Conservation (phyloP, 2,329 filamentous ascomycete genomes). For the Xylaria sp. region DNA sequence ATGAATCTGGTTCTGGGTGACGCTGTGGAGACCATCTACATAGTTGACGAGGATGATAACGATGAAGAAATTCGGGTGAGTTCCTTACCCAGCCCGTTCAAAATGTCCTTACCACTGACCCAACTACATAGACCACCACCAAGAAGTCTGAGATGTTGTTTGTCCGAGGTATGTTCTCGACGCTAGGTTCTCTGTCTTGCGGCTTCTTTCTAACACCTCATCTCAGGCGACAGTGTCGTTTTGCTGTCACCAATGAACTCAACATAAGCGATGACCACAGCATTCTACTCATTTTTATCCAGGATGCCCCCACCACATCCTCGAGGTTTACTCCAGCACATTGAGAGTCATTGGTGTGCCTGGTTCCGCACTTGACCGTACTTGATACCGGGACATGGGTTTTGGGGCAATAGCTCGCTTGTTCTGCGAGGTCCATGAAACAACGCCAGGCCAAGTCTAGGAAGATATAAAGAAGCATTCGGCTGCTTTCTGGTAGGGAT, state of each 20-base stretch:
- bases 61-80: constrained; percentile 75
- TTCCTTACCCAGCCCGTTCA: background rate
- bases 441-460: background rate
- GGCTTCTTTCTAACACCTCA: constrained; percentile 27
- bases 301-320: background rate
- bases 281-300: background rate
- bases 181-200: constrained; percentile 29
- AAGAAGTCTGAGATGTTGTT: constrained; percentile 99
- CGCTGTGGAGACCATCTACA: constrained; percentile 95
- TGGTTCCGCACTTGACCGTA: background rate
- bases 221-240: constrained; percentile 70
- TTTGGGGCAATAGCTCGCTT: background rate
- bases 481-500: background rate
- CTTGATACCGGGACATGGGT: background rate
- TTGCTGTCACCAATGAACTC: constrained; percentile 67
- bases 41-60: constrained; percentile 86
- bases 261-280: constrained; percentile 35
- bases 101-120: background rate
- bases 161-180: constrained; percentile 75
- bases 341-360: constrained; percentile 1
- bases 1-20: constrained; percentile 97
- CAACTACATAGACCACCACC: constrained; percentile 71
- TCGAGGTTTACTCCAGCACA: background rate
- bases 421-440: background rate
- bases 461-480: background rate